Evolutionary conservation across 129 eudicot species (phyloP).

Genomic region (Escallonia herrerae): DNA sequence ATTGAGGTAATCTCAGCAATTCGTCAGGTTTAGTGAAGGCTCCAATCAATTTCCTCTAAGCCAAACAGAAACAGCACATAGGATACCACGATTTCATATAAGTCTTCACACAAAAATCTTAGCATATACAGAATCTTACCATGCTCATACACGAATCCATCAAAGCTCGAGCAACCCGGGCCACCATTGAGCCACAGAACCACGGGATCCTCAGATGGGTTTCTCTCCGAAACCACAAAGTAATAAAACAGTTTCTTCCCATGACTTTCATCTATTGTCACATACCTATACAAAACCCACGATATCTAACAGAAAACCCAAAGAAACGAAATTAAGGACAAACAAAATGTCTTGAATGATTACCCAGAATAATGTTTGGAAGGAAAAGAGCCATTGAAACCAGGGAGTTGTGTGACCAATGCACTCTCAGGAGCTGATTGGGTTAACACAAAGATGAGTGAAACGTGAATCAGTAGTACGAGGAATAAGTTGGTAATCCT

Average conservation of each 20-base stretch:
- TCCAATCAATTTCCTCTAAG: no score
- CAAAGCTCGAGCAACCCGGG: slow-evolving; percentile 94
- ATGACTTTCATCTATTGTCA: slow-evolving; percentile 49
- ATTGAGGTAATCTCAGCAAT: no score
- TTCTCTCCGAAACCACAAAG: slow-evolving; percentile 71
- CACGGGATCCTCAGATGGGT: slow-evolving; percentile 68
- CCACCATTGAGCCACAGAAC: slow-evolving; percentile 97
- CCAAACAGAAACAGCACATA: no score
- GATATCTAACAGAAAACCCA: background rate
- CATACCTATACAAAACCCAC: slow-evolving; percentile 52
- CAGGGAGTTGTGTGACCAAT: slow-evolving; percentile 49
- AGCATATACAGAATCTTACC: slow-evolving; percentile 27
- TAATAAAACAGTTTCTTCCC: slow-evolving; percentile 72
- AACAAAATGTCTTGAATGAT: background rate
- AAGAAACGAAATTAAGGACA: slow-evolving; percentile 6
- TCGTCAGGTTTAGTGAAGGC: no score
- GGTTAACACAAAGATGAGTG: slow-evolving; percentile 17
- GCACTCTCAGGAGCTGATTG: slow-evolving; percentile 60
- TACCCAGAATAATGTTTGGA: slow-evolving; percentile 93
- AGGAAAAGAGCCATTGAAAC: slow-evolving; percentile 58
- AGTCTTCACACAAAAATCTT: no score
- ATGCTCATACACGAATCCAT: slow-evolving; percentile 88
- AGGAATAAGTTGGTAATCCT: background rate
- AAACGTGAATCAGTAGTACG: slow-evolving; percentile 7
- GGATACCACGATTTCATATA: no score